Conservation (phyloP, 2,329 filamentous ascomycete species). For the Exutisphaerella laricina region DNA sequence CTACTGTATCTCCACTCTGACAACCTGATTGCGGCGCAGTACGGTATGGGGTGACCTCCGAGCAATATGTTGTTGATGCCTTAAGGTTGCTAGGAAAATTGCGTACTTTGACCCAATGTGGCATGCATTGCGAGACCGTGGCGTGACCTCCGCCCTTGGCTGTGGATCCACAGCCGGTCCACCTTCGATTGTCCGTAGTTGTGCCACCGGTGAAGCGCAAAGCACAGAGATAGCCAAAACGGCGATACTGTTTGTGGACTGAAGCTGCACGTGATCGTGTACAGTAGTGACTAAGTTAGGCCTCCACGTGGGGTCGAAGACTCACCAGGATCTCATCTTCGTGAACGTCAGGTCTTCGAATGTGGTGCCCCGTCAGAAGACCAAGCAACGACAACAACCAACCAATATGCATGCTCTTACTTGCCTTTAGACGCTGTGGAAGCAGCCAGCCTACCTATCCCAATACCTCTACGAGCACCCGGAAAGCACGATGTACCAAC, state of each 20-base stretch:
- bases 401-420: slow-evolving; percentile 7
- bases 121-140: background rate
- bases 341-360: background rate
- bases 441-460: background rate
- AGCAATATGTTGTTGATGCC: no score
- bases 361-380: background rate
- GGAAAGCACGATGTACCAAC: slow-evolving; percentile 46
- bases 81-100: no score
- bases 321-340: no score
- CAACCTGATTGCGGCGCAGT: background rate
- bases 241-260: no score
- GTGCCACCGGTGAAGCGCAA: background rate
- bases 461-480: slow-evolving; percentile 1
- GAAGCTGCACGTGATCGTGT: background rate
- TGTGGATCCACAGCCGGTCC: background rate
- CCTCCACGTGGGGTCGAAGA: background rate
- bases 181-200: background rate
- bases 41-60: background rate
- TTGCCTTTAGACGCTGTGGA: no score
- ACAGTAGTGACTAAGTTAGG: background rate
- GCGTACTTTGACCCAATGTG: background rate
- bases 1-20: background rate
- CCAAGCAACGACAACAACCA: slow-evolving; percentile 7
- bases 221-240: no score
- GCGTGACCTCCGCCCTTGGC: background rate